Conservation (phyloP, 768 basidiomycete species). For the Termitomyces sp. region DNA sequence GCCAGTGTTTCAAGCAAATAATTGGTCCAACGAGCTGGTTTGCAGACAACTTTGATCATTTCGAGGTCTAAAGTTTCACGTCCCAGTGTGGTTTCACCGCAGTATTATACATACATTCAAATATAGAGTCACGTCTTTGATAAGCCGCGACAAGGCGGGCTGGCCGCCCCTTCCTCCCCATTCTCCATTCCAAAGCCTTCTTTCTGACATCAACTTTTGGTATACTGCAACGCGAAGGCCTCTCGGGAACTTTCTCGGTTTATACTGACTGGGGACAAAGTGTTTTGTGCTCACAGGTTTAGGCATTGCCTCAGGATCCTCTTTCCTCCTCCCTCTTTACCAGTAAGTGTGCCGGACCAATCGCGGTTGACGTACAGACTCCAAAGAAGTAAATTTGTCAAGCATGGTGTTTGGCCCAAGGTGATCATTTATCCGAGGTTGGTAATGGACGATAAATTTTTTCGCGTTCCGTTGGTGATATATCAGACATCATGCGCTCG, state of each 20-base stretch:
- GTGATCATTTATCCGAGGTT: slow-evolving; percentile 6
- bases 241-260: not conserved
- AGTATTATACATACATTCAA: not conserved
- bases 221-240: too few species aligned
- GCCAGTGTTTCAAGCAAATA: too few species aligned
- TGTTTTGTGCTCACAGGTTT: slow-evolving; percentile 4
- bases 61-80: not conserved
- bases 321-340: slow-evolving; percentile 3
- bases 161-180: not conserved
- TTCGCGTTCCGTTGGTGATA: not conserved
- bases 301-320: slow-evolving; percentile 1
- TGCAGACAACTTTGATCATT: too few species aligned
- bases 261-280: slow-evolving; percentile 1
- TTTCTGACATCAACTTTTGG: not conserved
- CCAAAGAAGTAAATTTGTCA: not conserved
- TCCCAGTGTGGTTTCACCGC: not conserved
- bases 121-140: slow-evolving; percentile 3
- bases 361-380: slow-evolving; percentile 3
- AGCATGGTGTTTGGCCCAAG: not conserved
- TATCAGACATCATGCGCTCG: not conserved
- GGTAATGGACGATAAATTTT: slow-evolving; percentile 2
- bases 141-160: slow-evolving; percentile 7
- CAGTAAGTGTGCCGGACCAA: slow-evolving; percentile 5
- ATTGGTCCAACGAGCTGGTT: too few species aligned
- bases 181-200: not conserved